Evolutionary conservation across 163 green algal genomes (phyloP).

Genomic region (Chlorella variabilis): DNA sequence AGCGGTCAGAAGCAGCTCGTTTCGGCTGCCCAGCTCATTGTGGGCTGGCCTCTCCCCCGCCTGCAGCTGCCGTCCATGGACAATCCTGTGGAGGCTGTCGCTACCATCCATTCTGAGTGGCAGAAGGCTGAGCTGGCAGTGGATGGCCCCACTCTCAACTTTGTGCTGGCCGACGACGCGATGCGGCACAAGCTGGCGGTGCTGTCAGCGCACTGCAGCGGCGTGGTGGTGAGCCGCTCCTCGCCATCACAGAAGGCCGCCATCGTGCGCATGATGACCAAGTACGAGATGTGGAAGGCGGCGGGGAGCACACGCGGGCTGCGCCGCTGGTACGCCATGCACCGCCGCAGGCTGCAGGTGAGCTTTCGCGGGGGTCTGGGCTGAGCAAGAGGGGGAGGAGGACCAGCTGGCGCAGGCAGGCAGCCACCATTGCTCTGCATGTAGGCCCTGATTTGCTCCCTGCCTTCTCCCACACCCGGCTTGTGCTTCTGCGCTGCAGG

Average conservation of each 20-base stretch:
- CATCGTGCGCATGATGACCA: slow-evolving; percentile 79
- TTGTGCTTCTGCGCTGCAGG: slow-evolving; percentile 11
- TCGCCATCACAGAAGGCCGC: slow-evolving; percentile 87
- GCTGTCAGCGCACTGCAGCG: slow-evolving; percentile 64
- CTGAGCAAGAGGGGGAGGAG: neutral
- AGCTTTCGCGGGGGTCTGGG: neutral
- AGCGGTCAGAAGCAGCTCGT: no score
- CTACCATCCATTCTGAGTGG: slow-evolving; percentile 34
- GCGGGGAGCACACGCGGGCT: slow-evolving; percentile 33
- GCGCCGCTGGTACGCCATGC: slow-evolving; percentile 42
- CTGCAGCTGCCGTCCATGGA: neutral
- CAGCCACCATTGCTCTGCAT: neutral
- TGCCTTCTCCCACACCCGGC: neutral
- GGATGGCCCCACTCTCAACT: slow-evolving; percentile 72
- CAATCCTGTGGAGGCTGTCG: neutral
- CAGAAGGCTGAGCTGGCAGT: slow-evolving; percentile 73
- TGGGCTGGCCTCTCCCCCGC: no score
- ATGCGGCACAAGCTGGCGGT: slow-evolving; percentile 56
- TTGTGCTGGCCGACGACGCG: slow-evolving; percentile 62
- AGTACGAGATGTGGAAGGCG: slow-evolving; percentile 66
- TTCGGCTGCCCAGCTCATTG: neutral
- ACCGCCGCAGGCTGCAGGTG: slow-evolving; percentile 39
- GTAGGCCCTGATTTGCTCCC: neutral
- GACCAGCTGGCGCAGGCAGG: neutral
- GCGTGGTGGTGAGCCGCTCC: slow-evolving; percentile 82